These are phyloP conservation scores for Antarctomyces pellizariae DNA, from an alignment of 495 filamentous ascomycete genomes.

Conservation along the genomic window DNA sequence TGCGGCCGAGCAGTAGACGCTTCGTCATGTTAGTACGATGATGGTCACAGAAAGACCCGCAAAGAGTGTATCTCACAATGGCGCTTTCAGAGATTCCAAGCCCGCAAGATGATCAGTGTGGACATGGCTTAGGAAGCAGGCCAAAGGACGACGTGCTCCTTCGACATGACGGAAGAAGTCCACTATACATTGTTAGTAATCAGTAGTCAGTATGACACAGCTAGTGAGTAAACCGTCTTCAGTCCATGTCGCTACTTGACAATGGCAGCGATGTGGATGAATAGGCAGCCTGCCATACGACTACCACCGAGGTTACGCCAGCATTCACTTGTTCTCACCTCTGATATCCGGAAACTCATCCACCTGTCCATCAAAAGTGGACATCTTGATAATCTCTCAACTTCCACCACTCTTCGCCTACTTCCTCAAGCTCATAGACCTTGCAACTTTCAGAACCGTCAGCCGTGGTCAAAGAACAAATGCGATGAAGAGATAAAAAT, in stretches of 20 bases:
- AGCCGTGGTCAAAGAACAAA: too few relatives aligned
- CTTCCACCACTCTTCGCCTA: too few relatives aligned
- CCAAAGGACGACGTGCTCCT: constrained; percentile 36
- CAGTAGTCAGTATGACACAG: too few relatives aligned
- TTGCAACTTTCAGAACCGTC: too few relatives aligned
- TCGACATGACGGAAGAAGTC: constrained; percentile 57
- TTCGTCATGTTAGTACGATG: constrained; percentile 6
- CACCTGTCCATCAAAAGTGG: constrained; percentile 57
- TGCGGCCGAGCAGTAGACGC: constrained; percentile 69
- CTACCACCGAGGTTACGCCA: not conserved
- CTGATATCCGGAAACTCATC: constrained; percentile 49
- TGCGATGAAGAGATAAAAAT: too few relatives aligned
- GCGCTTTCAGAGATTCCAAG: constrained; percentile 48
- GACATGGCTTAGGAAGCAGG: constrained; percentile 81
- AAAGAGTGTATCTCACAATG: constrained; percentile 30
- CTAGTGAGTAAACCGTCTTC: too few relatives aligned
- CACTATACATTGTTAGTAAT: constrained; percentile 20
- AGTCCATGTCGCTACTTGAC: too few relatives aligned
- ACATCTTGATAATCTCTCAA: too few relatives aligned
- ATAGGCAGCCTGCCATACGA: not conserved
- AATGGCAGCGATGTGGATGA: constrained; percentile 2
- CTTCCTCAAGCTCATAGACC: too few relatives aligned
- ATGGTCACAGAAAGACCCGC: not conserved
- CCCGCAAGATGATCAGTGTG: constrained; percentile 81
- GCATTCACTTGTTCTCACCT: constrained; percentile 14